phyloP scores from a whole-genome alignment of 163 green algal species.

The Chlorella variabilis region DNA sequence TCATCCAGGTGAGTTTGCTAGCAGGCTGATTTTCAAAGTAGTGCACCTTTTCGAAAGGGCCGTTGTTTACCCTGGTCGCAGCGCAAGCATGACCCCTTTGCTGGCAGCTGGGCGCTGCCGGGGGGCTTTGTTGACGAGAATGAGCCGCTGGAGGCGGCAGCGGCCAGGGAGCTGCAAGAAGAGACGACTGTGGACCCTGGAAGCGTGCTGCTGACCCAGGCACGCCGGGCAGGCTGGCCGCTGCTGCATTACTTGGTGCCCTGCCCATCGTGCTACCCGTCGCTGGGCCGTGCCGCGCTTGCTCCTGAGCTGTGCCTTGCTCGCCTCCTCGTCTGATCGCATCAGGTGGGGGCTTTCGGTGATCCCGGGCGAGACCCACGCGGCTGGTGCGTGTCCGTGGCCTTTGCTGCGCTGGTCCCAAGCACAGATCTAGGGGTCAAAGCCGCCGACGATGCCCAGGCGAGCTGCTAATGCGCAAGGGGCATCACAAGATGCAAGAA shows the following conservation, averaged over 20 bases:
- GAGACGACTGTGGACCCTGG: conserved; percentile 79
- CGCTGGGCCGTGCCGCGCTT: too few relatives aligned
- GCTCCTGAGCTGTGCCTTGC: too few relatives aligned
- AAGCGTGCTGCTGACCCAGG: conserved; percentile 27
- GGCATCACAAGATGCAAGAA: background rate
- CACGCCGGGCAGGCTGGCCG: background rate
- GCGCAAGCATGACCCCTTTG: conserved; percentile 48
- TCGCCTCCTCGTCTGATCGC: too few relatives aligned
- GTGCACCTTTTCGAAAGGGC: too few relatives aligned
- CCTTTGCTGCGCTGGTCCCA: conserved; percentile 84
- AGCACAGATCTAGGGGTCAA: conserved; percentile 63
- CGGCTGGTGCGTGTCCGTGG: conserved; percentile 87
- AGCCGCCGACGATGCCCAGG: conserved; percentile 84
- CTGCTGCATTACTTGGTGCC: too few relatives aligned
- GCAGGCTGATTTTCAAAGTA: too few relatives aligned
- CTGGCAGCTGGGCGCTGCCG: conserved; percentile 79
- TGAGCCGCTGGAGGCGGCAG: conserved; percentile 77
- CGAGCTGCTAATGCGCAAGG: conserved; percentile 57
- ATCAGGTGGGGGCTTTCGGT: conserved; percentile 88
- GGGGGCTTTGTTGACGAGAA: conserved; percentile 91
- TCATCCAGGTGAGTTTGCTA: conserved; percentile 73
- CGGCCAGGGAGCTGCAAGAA: conserved; percentile 86
- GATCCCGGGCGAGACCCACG: conserved; percentile 86
- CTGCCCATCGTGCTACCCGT: too few relatives aligned
- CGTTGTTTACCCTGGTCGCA: background rate